A percentile compares a stretch with the other conserved stretches of the same genome.
Conservation (phyloP, 805 yeast species). For the Schwanniomyces sp. region DNA sequence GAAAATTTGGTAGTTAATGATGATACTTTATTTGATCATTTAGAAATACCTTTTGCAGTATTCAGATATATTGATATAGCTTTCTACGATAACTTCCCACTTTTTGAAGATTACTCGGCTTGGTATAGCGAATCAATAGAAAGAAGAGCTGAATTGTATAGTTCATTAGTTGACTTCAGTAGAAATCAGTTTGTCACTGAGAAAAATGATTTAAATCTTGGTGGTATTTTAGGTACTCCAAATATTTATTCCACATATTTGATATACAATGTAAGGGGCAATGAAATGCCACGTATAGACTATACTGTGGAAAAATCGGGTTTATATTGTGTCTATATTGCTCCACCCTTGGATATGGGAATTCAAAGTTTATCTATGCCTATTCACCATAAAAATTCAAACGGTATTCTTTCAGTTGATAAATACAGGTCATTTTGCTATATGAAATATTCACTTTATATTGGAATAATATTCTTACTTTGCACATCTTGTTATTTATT, state of each 20-base stretch:
- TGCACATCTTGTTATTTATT: slow-evolving; percentile 24
- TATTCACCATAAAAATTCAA: slow-evolving; percentile 17
- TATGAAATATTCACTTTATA: slow-evolving; percentile 10
- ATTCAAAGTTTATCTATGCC: slow-evolving; percentile 12
- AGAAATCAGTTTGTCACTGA: slow-evolving; percentile 12
- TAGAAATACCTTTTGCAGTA: slow-evolving; percentile 22
- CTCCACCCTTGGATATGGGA: slow-evolving; percentile 16
- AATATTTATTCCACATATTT: slow-evolving; percentile 7
- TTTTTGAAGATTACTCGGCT: slow-evolving; percentile 10
- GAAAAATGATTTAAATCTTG: neutral
- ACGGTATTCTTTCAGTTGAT: slow-evolving; percentile 23
- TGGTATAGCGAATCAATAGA: slow-evolving; percentile 4
- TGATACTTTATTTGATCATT: neutral
- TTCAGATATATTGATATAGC: slow-evolving; percentile 21
- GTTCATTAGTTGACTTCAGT: slow-evolving; percentile 10
- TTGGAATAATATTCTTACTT: slow-evolving; percentile 15
- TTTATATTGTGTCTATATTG: slow-evolving; percentile 29
- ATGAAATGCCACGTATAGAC: slow-evolving; percentile 2
- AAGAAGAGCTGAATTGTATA: slow-evolving; percentile 7
- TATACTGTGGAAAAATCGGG: slow-evolving; percentile 20
- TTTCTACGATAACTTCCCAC: slow-evolving; percentile 19
- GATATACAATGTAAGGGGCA: slow-evolving; percentile 2
- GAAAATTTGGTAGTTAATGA: neutral
- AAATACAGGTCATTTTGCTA: slow-evolving; percentile 16
- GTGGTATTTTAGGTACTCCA: too few relatives aligned